Percentiles rank a stretch among this genome's conserved stretches.
These are phyloP conservation scores for Cystobasidium sp. DNA, from an alignment of 1,284 basidiomycete genomes.

Conservation along the genomic window DNA sequence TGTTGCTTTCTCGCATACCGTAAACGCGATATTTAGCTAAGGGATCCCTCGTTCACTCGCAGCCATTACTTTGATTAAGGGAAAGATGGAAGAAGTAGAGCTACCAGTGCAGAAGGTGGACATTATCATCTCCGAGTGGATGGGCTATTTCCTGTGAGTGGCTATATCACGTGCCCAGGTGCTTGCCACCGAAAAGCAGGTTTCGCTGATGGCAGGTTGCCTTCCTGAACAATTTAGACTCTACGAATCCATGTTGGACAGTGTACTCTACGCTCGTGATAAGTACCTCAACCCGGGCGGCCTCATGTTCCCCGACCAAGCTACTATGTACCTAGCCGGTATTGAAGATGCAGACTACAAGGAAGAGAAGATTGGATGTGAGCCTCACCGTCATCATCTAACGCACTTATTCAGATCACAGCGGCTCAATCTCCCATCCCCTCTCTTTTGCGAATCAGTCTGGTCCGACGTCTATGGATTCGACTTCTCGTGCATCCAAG, in stretches of 20 bases:
- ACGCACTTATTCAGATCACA: no score
- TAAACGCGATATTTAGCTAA: not conserved
- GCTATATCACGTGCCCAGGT: not conserved
- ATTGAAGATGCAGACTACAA: slow-evolving; percentile 99
- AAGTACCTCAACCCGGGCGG: slow-evolving; percentile 87
- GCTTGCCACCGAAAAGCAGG: no score
- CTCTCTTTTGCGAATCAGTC: slow-evolving; percentile 63
- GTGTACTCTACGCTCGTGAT: slow-evolving; percentile 93
- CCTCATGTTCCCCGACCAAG: slow-evolving; percentile 94
- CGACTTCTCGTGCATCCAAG: slow-evolving; percentile 99
- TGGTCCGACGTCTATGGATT: slow-evolving; percentile 99
- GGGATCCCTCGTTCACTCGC: slow-evolving; percentile 16
- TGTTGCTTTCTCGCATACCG: slow-evolving; percentile 47
- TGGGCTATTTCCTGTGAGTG: slow-evolving; percentile 80
- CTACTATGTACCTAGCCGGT: slow-evolving; percentile 90
- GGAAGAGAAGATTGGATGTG: slow-evolving; percentile 99
- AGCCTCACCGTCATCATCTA: slow-evolving; percentile 54
- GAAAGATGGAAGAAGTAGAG: slow-evolving; percentile 85
- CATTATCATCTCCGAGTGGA: slow-evolving; percentile 99
- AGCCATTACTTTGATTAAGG: slow-evolving; percentile 96
- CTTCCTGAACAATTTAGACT: slow-evolving; percentile 58
- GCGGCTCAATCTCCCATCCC: no score
- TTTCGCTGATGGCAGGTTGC: slow-evolving; percentile 5
- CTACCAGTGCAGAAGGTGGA: slow-evolving; percentile 85
- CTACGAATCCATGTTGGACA: slow-evolving; percentile 99